Conservation (phyloP, 371 early-diverging fungal species). For the Mucor saturninus region DNA sequence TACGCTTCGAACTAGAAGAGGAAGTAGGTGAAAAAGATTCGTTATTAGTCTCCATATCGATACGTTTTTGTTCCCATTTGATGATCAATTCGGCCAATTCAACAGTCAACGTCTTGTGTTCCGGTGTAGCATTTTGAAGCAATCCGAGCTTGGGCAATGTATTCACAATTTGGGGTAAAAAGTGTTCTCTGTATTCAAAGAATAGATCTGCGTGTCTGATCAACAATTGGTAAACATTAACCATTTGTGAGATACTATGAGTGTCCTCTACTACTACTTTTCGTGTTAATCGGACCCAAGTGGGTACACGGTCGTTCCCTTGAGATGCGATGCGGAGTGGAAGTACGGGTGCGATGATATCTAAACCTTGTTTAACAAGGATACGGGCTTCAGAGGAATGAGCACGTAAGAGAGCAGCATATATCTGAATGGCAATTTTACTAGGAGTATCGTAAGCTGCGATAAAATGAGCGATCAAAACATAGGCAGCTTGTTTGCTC, state of each 20-base stretch:
- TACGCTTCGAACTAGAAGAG: slow-evolving; percentile 17
- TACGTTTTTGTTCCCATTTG: slow-evolving; percentile 82
- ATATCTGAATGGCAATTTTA: slow-evolving; percentile 91
- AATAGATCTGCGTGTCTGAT: slow-evolving; percentile 89
- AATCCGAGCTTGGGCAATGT: slow-evolving; percentile 87
- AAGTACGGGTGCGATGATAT: slow-evolving; percentile 89
- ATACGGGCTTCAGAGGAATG: slow-evolving; percentile 84
- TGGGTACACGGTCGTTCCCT: slow-evolving; percentile 65
- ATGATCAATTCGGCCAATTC: slow-evolving; percentile 91
- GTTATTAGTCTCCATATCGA: slow-evolving; percentile 14
- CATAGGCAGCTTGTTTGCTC: slow-evolving; percentile 94
- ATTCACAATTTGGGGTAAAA: slow-evolving; percentile 87
- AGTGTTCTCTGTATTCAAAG: slow-evolving; percentile 86
- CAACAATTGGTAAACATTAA: slow-evolving; percentile 90
- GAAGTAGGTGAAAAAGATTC: slow-evolving; percentile 19
- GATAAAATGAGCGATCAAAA: slow-evolving; percentile 88
- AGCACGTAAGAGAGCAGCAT: slow-evolving; percentile 85
- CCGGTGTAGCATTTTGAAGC: slow-evolving; percentile 82
- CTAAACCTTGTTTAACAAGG: slow-evolving; percentile 92
- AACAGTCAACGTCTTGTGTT: slow-evolving; percentile 85
- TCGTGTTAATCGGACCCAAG: slow-evolving; percentile 90
- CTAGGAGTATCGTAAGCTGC: slow-evolving; percentile 91
- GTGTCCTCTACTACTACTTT: slow-evolving; percentile 91
- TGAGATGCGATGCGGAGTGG: slow-evolving; percentile 75
- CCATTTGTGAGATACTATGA: slow-evolving; percentile 84